phyloP scores from a whole-genome alignment of 2,329 filamentous ascomycete species.

The Leptographium lundbergii region DNA sequence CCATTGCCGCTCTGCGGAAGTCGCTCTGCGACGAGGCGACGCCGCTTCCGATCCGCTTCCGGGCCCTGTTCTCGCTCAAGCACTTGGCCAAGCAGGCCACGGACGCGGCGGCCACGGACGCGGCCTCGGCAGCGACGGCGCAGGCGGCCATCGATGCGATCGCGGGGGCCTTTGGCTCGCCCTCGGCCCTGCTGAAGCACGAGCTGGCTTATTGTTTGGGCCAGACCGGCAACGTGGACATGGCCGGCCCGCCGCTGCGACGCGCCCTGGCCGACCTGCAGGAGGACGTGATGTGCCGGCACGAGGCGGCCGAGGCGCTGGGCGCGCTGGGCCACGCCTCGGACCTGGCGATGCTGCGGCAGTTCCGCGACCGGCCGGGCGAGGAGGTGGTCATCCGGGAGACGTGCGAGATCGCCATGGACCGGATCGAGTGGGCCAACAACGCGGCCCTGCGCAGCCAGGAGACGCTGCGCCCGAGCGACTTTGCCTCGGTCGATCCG shows the following conservation, averaged over 20 bases:
- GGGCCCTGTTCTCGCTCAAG: slow-evolving; percentile 95
- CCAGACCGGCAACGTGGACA: slow-evolving; percentile 68
- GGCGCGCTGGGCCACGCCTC: slow-evolving; percentile 68
- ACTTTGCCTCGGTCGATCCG: slow-evolving; percentile 91
- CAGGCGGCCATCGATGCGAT: slow-evolving; percentile 62
- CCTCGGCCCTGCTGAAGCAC: slow-evolving; percentile 86
- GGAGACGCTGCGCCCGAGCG: slow-evolving; percentile 62
- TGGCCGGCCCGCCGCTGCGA: slow-evolving; percentile 55
- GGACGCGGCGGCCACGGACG: slow-evolving; percentile 13
- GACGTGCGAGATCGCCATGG: slow-evolving; percentile 94
- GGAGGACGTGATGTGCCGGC: slow-evolving; percentile 92
- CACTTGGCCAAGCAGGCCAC: slow-evolving; percentile 59
- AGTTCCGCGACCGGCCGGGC: slow-evolving; percentile 59
- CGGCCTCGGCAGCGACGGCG: slow-evolving; percentile 24
- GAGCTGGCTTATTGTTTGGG: slow-evolving; percentile 95
- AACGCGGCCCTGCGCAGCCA: slow-evolving; percentile 56
- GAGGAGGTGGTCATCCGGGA: slow-evolving; percentile 78
- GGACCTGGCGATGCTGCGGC: slow-evolving; percentile 61
- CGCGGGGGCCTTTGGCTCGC: slow-evolving; percentile 70
- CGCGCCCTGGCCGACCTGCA: slow-evolving; percentile 60
- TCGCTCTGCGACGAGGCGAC: slow-evolving; percentile 70
- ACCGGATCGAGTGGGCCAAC: slow-evolving; percentile 87
- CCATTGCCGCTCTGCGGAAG: slow-evolving; percentile 53
- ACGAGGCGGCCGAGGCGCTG: slow-evolving; percentile 91
- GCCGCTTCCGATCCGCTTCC: slow-evolving; percentile 79